phyloP scores from a whole-genome alignment of 257 asterid species.

The Perilla frutescens region DNA sequence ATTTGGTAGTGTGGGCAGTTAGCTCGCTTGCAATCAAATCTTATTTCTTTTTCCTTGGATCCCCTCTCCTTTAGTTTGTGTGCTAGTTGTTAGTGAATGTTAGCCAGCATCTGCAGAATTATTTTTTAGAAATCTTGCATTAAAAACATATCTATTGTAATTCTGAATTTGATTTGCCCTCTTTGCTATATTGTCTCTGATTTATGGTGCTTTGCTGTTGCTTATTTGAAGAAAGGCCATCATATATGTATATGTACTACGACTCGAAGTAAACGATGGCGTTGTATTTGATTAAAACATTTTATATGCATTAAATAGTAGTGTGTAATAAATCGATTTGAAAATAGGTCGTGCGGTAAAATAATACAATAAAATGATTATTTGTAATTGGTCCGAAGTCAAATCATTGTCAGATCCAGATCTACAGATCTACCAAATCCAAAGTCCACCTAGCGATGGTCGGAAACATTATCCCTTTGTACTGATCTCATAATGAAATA shows the following conservation, averaged over 20 bases:
- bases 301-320: no score
- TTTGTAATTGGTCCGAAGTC: not conserved
- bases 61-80: not conserved
- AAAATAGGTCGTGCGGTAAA: not conserved
- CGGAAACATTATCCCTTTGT: not conserved
- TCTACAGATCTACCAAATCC: not conserved
- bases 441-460: not conserved
- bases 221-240: not conserved
- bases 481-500: not conserved
- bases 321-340: not conserved
- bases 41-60: not conserved
- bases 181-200: conserved; percentile 13
- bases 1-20: not conserved
- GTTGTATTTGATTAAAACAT: no score
- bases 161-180: conserved; percentile 24
- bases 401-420: conserved; percentile 28
- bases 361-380: not conserved
- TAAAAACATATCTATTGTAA: conserved; percentile 8
- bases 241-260: no score
- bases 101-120: conserved; percentile 14
- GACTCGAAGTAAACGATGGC: no score
- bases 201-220: conserved; percentile 4
- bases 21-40: not conserved
- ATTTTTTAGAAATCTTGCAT: conserved; percentile 21
- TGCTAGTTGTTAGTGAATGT: conserved; percentile 29